A percentile compares a stretch with the other conserved stretches of the same genome.
Evolutionary conservation across 2,329 filamentous ascomycete genomes (phyloP).

Genomic region (Colletotrichum sp.): DNA sequence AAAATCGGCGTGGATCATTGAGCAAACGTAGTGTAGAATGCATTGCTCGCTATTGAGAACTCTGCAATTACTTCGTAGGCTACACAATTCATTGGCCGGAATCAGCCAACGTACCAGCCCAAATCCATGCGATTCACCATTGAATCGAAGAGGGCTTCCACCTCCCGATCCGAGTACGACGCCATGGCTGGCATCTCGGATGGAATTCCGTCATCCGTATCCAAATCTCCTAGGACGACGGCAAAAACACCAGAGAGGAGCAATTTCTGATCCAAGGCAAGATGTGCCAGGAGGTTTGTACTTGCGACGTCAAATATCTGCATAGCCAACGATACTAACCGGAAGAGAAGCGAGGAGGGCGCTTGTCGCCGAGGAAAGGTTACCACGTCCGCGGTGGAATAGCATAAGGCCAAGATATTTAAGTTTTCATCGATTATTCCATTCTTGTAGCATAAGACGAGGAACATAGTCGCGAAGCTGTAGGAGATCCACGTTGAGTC

Average conservation of each 20-base stretch:
- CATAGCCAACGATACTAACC: not conserved
- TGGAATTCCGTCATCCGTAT: not conserved
- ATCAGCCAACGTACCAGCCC: not conserved
- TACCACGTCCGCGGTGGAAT: not conserved
- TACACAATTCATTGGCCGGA: not conserved
- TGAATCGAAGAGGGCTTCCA: not conserved
- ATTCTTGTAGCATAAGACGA: not conserved
- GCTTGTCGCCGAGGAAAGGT: not conserved
- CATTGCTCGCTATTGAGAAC: not conserved
- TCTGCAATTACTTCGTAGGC: not conserved
- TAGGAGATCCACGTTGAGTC: not conserved
- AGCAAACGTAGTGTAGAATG: not conserved
- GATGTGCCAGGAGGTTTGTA: not conserved
- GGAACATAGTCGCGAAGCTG: not conserved
- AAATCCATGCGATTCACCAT: not conserved
- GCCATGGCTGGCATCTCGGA: not conserved
- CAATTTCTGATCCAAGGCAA: not conserved
- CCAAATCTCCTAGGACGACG: not conserved
- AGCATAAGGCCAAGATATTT: not conserved
- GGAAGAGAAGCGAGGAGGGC: not conserved
- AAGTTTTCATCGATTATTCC: not conserved
- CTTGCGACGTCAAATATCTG: not conserved
- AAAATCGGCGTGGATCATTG: too few species aligned
- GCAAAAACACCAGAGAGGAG: not conserved
- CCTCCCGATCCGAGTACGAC: not conserved